These are phyloP conservation scores for Chaetomium globosum DNA, from an alignment of 2,329 filamentous ascomycete genomes.

Conservation along the genomic window DNA sequence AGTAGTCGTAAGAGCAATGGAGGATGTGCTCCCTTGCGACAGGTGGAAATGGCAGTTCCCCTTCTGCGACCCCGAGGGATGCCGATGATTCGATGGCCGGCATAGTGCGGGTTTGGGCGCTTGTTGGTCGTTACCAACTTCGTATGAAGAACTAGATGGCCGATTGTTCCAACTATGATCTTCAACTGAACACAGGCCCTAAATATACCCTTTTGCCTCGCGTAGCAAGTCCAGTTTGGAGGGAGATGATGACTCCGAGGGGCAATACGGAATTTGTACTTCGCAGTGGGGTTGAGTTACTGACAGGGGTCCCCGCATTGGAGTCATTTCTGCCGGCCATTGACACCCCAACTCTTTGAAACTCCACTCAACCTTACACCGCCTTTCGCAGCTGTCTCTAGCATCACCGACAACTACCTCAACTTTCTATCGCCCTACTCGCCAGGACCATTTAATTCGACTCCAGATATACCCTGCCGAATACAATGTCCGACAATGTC, in stretches of 20 bases:
- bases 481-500: constrained; percentile 88
- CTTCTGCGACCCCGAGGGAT: constrained; percentile 30
- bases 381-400: constrained; percentile 20
- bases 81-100: constrained; percentile 39
- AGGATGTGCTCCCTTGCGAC: constrained; percentile 84
- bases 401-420: not conserved
- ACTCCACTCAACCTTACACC: constrained; percentile 23
- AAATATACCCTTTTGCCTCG: not conserved
- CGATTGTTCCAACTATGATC: not conserved
- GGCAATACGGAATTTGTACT: constrained; percentile 13
- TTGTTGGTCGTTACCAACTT: not conserved
- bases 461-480: not conserved
- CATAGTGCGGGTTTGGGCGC: constrained; percentile 35
- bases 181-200: not conserved
- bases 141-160: not conserved
- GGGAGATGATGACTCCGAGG: constrained; percentile 5
- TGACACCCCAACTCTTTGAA: not conserved
- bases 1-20: constrained; percentile 90
- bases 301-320: constrained; percentile 26
- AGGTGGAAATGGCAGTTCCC: constrained; percentile 71
- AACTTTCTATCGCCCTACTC: not conserved
- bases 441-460: not conserved
- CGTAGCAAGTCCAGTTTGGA: not conserved
- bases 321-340: constrained; percentile 26
- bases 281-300: constrained; percentile 31